Percentiles rank a stretch among this genome's conserved stretches.
These are phyloP conservation scores for Camellia oleifera DNA, from an alignment of 179 eudicot species.

Conservation along the genomic window DNA sequence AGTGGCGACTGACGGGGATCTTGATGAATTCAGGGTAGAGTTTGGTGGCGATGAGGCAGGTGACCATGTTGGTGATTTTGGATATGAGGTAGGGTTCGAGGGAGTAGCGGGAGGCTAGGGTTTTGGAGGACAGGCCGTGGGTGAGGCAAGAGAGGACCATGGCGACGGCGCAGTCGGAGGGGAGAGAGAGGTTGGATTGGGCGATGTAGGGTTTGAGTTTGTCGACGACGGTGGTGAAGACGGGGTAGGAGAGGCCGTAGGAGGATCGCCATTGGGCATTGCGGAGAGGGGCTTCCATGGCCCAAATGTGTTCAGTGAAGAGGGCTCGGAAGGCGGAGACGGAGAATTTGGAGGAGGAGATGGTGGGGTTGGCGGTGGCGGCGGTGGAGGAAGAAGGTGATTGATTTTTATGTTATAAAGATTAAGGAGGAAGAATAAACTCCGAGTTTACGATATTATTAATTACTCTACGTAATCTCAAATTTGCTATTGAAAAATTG, in stretches of 20 bases:
- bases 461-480: too few species aligned
- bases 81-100: slow-evolving; percentile 83
- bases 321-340: slow-evolving; percentile 84
- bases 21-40: slow-evolving; percentile 82
- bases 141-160: slow-evolving; percentile 82
- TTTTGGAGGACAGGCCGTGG: slow-evolving; percentile 54
- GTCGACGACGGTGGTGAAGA: slow-evolving; percentile 74
- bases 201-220: slow-evolving; percentile 76
- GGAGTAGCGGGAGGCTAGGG: slow-evolving; percentile 59
- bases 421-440: too few species aligned
- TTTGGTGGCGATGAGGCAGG: slow-evolving; percentile 76
- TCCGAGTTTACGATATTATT: too few species aligned
- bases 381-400: slow-evolving; percentile 22
- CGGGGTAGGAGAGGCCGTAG: slow-evolving; percentile 81
- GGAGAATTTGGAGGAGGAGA: slow-evolving; percentile 36
- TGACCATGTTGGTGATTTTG: slow-evolving; percentile 90
- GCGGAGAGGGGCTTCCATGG: slow-evolving; percentile 73
- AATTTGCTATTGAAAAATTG: too few species aligned
- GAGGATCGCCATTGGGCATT: slow-evolving; percentile 74
- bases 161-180: slow-evolving; percentile 86
- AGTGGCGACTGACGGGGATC: slow-evolving; percentile 70
- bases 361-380: slow-evolving; percentile 31
- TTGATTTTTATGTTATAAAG: too few species aligned
- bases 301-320: slow-evolving; percentile 78
- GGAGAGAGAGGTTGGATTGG: slow-evolving; percentile 72